Evolutionary conservation across 805 yeast species (phyloP).

Genomic region (Naumovozyma dairenensis): DNA sequence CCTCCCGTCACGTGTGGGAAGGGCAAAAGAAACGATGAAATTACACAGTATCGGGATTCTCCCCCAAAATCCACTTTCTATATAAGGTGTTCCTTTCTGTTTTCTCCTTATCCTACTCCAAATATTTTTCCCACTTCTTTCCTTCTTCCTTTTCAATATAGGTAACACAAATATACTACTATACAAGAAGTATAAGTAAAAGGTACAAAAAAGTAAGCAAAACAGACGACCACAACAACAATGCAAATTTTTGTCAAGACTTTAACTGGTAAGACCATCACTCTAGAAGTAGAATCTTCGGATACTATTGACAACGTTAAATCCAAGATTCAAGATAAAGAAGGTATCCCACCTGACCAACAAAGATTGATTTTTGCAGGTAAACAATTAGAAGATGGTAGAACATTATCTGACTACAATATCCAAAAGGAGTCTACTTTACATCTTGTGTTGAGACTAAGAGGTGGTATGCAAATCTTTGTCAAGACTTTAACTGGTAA

Average conservation of each 20-base stretch:
- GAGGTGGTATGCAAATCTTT: constrained; percentile 89
- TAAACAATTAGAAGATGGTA: constrained; percentile 92
- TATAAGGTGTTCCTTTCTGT: no score
- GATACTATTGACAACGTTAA: constrained; percentile 94
- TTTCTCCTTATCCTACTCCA: no score
- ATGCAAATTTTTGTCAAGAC: constrained; percentile 92
- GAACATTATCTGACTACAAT: constrained; percentile 90
- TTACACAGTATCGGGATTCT: no score
- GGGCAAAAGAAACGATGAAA: no score
- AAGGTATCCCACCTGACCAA: constrained; percentile 95
- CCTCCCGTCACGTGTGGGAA: no score
- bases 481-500: constrained; percentile 97
- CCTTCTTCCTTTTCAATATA: no score
- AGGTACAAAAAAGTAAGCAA: no score
- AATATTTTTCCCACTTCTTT: no score
- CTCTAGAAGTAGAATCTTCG: constrained; percentile 79
- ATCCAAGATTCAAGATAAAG: constrained; percentile 92
- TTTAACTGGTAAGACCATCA: constrained; percentile 82
- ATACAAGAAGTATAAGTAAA: no score
- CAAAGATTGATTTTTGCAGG: constrained; percentile 93
- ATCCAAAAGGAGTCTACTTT: constrained; percentile 88
- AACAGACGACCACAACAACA: no score
- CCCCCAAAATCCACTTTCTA: no score
- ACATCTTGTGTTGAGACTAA: constrained; percentile 75
- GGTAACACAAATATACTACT: no score